Evolutionary conservation across 179 eudicot species (phyloP).

Genomic region (Monotropa hypopitys): DNA sequence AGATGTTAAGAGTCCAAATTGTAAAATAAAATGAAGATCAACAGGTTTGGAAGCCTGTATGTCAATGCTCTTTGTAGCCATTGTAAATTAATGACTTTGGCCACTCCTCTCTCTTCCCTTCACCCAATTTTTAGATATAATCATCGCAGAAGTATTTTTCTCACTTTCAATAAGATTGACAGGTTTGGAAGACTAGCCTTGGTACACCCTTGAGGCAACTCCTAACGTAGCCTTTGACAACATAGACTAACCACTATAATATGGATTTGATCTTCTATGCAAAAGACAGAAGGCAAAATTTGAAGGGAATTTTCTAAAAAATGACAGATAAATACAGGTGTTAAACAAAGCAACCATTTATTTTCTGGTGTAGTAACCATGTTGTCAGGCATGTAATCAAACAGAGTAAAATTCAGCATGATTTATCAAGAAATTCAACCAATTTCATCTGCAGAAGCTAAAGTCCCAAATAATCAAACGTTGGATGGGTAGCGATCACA

Average conservation of each 20-base stretch:
- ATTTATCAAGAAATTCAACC: not conserved
- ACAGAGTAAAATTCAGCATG: conserved; percentile 1
- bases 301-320: not conserved
- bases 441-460: not conserved
- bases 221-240: not conserved
- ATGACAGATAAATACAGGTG: not conserved
- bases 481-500: not conserved
- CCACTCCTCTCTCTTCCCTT: not conserved
- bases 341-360: not conserved
- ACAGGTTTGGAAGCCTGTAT: too few relatives aligned
- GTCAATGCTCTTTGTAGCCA: not conserved
- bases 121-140: too few relatives aligned
- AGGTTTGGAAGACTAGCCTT: not conserved
- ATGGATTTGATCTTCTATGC: not conserved
- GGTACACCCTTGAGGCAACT: not conserved
- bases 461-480: not conserved
- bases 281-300: not conserved
- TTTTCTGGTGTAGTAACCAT: not conserved
- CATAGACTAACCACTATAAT: not conserved
- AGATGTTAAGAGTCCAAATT: too few relatives aligned
- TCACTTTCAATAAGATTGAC: too few relatives aligned
- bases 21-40: too few relatives aligned
- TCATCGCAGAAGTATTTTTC: too few relatives aligned
- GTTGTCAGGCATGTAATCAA: not conserved
- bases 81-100: too few relatives aligned